Percentiles rank a stretch among this genome's conserved stretches.
These are phyloP conservation scores for Chaetomium strumarium DNA, from an alignment of 2,329 filamentous ascomycete genomes.

Conservation along the genomic window DNA sequence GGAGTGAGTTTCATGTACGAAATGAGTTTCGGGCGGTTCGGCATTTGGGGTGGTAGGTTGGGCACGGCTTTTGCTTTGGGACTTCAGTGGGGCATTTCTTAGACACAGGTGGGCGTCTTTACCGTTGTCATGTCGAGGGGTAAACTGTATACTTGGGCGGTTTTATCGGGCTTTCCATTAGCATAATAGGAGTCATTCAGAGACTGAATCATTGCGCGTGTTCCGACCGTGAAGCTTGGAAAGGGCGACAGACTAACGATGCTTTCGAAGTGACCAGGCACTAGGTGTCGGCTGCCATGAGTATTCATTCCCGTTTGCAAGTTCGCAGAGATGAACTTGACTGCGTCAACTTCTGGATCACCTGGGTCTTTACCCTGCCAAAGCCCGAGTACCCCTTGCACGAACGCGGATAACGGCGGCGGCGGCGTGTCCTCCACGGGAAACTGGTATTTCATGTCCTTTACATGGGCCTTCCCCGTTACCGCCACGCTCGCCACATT, in stretches of 20 bases:
- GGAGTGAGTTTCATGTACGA: no score
- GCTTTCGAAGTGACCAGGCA: no score
- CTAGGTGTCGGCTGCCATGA: no score
- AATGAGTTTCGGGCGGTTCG: background rate
- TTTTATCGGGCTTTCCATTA: background rate
- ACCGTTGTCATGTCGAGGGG: constrained; percentile 8
- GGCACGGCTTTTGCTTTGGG: constrained; percentile 9
- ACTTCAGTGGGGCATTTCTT: constrained; percentile 6
- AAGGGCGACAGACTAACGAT: no score
- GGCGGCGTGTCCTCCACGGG: constrained; percentile 31
- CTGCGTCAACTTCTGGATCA: constrained; percentile 8
- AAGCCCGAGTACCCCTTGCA: constrained; percentile 5
- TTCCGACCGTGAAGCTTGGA: no score
- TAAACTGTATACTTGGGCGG: constrained; percentile 11
- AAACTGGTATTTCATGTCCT: constrained; percentile 55
- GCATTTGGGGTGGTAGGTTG: constrained; percentile 2
- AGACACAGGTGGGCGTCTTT: constrained; percentile 17
- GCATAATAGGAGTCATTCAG: no score
- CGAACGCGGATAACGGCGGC: background rate
- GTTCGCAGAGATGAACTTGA: no score
- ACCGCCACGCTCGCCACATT: constrained; percentile 24
- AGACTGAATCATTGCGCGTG: no score
- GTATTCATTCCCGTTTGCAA: no score
- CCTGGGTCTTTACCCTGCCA: constrained; percentile 5
- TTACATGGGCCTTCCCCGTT: constrained; percentile 49